phyloP scores from a whole-genome alignment of 2,329 filamentous ascomycete genomes.

The Beauveria asiatica region DNA sequence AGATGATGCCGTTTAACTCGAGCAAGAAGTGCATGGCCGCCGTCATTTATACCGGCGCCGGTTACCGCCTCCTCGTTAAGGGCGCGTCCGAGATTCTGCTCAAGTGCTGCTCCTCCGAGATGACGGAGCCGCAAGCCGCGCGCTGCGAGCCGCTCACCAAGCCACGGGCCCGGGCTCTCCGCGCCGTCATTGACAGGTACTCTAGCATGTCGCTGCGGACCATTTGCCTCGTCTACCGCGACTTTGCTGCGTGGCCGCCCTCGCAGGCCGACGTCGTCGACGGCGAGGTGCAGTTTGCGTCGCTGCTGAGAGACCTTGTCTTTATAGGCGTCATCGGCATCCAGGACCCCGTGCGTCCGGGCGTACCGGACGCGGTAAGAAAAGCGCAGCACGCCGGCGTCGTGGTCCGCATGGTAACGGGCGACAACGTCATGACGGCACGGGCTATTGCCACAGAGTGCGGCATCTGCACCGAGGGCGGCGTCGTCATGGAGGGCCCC shows the following conservation, averaged over 20 bases:
- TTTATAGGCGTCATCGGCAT: slow-evolving; percentile 65
- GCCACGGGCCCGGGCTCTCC: slow-evolving; percentile 45
- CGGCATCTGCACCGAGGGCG: slow-evolving; percentile 54
- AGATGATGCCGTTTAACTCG: slow-evolving; percentile 48
- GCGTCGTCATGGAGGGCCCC: slow-evolving; percentile 60
- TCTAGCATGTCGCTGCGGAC: slow-evolving; percentile 62
- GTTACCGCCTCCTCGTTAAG: slow-evolving; percentile 44
- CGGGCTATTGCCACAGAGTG: slow-evolving; percentile 66
- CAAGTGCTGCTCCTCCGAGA: slow-evolving; percentile 31
- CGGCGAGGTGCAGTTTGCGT: slow-evolving; percentile 52
- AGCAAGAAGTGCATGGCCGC: slow-evolving; percentile 48
- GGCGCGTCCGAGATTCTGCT: slow-evolving; percentile 50
- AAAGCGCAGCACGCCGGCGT: slow-evolving; percentile 59
- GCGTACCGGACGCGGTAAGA: slow-evolving; percentile 55
- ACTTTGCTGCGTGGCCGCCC: slow-evolving; percentile 62
- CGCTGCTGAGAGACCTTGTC: slow-evolving; percentile 54
- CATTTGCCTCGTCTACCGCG: slow-evolving; percentile 65
- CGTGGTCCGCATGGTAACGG: slow-evolving; percentile 63
- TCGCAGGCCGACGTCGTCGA: slow-evolving; percentile 53
- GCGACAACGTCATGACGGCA: slow-evolving; percentile 59
- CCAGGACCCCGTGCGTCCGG: slow-evolving; percentile 58
- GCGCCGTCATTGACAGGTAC: slow-evolving; percentile 48
- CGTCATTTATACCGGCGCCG: slow-evolving; percentile 36
- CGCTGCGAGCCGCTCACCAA: slow-evolving; percentile 45
- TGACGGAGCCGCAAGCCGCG: slow-evolving; percentile 33